Base-by-base conservation (phyloP, 306 rosid species). In the Begonia loranthoides region DNA sequence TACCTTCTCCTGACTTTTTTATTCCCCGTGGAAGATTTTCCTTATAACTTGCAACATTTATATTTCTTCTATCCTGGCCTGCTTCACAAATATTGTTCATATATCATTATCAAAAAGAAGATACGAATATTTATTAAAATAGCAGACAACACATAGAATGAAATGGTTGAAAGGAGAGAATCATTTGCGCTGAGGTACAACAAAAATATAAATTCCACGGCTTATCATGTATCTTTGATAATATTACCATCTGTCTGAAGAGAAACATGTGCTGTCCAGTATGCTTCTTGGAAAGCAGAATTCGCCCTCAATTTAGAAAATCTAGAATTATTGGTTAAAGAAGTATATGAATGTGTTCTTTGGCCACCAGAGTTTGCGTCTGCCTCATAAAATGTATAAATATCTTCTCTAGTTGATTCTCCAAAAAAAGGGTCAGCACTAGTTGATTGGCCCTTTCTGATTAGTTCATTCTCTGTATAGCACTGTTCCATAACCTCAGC, bases 381-480 rank as follows among this genome's bases (percentile, higher is more conserved):
- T 38, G 44, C 72, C 63, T 78, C 73, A 60, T 80, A 90, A 66
- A 90, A 82, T 80, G 71, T 76, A 79, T 90, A 75, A 62, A 90
- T 78, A 67, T 78, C 92, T 54, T 86, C 73, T 69, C 94, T 86
- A 1, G 10, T 76, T 3, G 82, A 55, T 66, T 77, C 92, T 54
- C 74, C 81, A 61, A 59, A 48, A 54, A 70, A 39, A 49, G 52
- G 50, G 55, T 55, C 50, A 21, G 40, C 56, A 52, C 57, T 77
- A 49, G 70, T 57, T 45, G 59, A 16, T 55, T 67, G 57, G 22
- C 57, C 70, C 48, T 49, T 66, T 56, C 59, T 57, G 56, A 54
- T 59, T 55, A 56, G 62, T 49, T 73, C 74, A 48, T 9, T 56
- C 28, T 73, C 80, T 55, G 66, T 72, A 58, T 73, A 16, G 17